Conservation (phyloP, 306 rosid genomes). For the Albizia julibrissin region DNA sequence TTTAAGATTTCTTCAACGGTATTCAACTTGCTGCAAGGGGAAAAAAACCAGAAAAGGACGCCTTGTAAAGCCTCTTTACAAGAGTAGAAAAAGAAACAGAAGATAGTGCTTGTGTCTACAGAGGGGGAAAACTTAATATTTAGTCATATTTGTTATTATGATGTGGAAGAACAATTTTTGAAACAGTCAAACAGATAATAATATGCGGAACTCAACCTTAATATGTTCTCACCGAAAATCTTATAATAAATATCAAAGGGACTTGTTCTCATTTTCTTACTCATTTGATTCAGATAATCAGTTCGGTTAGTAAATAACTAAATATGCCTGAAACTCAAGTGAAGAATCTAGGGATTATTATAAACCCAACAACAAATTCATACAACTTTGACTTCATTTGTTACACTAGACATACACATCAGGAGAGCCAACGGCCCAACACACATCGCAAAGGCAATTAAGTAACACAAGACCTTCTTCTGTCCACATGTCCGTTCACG, state of each 20-base stretch:
- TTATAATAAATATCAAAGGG: background rate
- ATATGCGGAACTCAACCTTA: background rate
- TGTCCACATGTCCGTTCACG: conserved; percentile 21
- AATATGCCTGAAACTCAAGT: background rate
- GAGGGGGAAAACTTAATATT: background rate
- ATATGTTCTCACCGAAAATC: background rate
- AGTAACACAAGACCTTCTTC: conserved; percentile 2
- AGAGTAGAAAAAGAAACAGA: background rate
- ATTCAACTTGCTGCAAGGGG: conserved; percentile 48
- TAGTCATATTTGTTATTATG: background rate
- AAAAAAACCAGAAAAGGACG: background rate
- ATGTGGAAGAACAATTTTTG: background rate
- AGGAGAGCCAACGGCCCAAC: background rate
- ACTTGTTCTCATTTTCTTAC: background rate
- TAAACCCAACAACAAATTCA: conserved; percentile 20
- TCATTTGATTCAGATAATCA: background rate
- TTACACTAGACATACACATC: background rate
- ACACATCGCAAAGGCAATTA: conserved; percentile 8
- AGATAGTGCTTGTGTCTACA: background rate
- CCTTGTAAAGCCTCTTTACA: conserved; percentile 5
- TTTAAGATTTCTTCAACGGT: conserved; percentile 58
- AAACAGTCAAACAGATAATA: background rate
- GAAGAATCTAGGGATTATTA: background rate
- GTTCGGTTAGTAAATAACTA: background rate
- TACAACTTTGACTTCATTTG: background rate